These are phyloP conservation scores for Adansonia grandidieri DNA, from an alignment of 441 rosid species.

Conservation along the genomic window DNA sequence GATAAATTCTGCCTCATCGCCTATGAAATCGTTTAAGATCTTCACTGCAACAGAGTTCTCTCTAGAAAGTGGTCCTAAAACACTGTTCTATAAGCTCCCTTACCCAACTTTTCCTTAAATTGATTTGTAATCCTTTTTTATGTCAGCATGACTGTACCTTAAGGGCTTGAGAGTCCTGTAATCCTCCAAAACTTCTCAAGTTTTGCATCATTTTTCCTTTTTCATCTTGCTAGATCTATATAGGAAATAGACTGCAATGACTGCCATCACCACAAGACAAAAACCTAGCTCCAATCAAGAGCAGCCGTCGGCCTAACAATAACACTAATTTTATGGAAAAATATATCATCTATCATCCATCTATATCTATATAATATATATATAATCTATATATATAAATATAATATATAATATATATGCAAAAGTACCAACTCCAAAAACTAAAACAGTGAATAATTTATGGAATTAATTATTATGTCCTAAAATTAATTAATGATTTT, in stretches of 20 bases:
- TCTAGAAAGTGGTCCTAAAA: conserved; percentile 22
- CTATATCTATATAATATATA: too few species aligned
- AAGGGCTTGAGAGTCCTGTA: conserved; percentile 28
- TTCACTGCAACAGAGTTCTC: conserved; percentile 29
- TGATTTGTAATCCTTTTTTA: conserved; percentile 27
- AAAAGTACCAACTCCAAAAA: too few species aligned
- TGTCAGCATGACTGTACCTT: conserved; percentile 24
- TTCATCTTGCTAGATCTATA: conserved; percentile 10
- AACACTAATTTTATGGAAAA: neutral
- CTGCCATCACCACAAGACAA: neutral
- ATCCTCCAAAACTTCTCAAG: conserved; percentile 28
- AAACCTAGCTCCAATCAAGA: neutral
- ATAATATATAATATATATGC: too few species aligned
- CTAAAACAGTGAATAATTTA: too few species aligned
- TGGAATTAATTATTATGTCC: too few species aligned
- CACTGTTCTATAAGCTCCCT: conserved; percentile 32
- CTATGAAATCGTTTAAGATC: conserved; percentile 13
- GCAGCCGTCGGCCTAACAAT: neutral
- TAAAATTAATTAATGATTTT: too few species aligned
- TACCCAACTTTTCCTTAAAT: conserved; percentile 31
- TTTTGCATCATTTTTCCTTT: conserved; percentile 11
- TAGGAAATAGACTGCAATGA: neutral
- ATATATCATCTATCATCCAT: too few species aligned
- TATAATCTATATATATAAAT: too few species aligned
- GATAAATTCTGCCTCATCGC: conserved; percentile 21